Conservation (phyloP, 2,329 filamentous ascomycete species). For the Cladorrhinum sp. region DNA sequence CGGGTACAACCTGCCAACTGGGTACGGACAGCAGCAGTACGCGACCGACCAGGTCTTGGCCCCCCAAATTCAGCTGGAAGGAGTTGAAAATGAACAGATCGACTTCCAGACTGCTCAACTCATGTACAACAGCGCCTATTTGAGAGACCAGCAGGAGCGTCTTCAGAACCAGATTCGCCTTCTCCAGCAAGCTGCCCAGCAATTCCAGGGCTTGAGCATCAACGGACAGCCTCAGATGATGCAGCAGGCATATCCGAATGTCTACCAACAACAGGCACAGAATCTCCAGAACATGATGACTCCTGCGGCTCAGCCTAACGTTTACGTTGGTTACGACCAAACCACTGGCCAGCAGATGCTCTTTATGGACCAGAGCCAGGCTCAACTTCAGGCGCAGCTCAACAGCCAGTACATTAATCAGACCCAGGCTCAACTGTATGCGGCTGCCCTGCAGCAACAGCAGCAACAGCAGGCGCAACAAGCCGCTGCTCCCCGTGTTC, state of each 20-base stretch:
- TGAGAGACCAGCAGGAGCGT: slow-evolving; percentile 91
- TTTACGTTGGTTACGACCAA: slow-evolving; percentile 82
- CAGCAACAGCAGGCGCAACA: slow-evolving; percentile 28
- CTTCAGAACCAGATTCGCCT: slow-evolving; percentile 88
- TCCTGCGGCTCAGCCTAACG: slow-evolving; percentile 62
- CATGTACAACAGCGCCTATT: slow-evolving; percentile 84
- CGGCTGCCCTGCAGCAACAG: slow-evolving; percentile 34
- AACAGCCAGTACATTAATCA: slow-evolving; percentile 47
- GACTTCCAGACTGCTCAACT: slow-evolving; percentile 88
- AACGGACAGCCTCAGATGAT: slow-evolving; percentile 47
- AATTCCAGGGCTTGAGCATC: slow-evolving; percentile 75
- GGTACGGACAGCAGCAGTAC: slow-evolving; percentile 50
- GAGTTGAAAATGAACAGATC: slow-evolving; percentile 68
- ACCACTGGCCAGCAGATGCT: slow-evolving; percentile 81
- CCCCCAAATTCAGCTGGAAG: slow-evolving; percentile 72
- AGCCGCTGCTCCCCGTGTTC: slow-evolving; percentile 66
- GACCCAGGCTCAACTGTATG: slow-evolving; percentile 43
- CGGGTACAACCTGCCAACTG: slow-evolving; percentile 25
- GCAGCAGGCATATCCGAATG: slow-evolving; percentile 60
- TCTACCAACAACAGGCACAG: slow-evolving; percentile 44
- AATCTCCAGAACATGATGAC: slow-evolving; percentile 53
- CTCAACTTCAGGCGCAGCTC: slow-evolving; percentile 40
- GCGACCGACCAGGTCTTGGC: slow-evolving; percentile 86
- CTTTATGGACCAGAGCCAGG: slow-evolving; percentile 57
- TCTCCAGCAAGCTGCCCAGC: slow-evolving; percentile 78